Percentiles rank a stretch among this genome's conserved stretches.
phyloP scores from a whole-genome alignment of 768 basidiomycete species.

The Favolaschia claudopus region DNA sequence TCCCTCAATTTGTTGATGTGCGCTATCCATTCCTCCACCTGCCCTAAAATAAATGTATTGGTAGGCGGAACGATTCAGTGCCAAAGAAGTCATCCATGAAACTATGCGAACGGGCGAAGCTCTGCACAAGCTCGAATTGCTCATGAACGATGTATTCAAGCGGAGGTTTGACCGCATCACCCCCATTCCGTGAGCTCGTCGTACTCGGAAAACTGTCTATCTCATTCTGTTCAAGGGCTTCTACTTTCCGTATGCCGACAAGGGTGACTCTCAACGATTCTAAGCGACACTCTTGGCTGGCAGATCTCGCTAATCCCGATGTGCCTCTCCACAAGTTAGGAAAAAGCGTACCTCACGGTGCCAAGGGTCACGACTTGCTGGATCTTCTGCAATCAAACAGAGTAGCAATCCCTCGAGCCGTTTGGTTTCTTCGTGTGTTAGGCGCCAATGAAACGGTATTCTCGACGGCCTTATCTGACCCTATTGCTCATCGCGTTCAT shows the following conservation, averaged over 20 bases:
- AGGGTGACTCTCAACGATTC: slow-evolving; percentile 82
- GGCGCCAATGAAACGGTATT: slow-evolving; percentile 87
- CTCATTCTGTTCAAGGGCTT: slow-evolving; percentile 48
- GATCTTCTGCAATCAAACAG: slow-evolving; percentile 80
- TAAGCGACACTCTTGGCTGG: slow-evolving; percentile 84
- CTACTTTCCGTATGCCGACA: slow-evolving; percentile 82
- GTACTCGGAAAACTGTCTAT: background rate
- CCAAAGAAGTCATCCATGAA: slow-evolving; percentile 59
- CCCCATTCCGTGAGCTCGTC: slow-evolving; percentile 65
- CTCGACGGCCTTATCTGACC: background rate
- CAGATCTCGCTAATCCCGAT: slow-evolving; percentile 80
- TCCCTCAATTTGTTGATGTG: slow-evolving; percentile 65
- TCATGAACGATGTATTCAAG: slow-evolving; percentile 80
- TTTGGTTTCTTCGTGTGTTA: slow-evolving; percentile 88
- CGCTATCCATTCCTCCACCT: slow-evolving; percentile 28
- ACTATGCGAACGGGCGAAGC: slow-evolving; percentile 59
- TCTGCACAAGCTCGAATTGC: slow-evolving; percentile 68
- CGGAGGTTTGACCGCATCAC: slow-evolving; percentile 66
- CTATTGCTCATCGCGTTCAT: slow-evolving; percentile 1
- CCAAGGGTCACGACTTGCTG: slow-evolving; percentile 84
- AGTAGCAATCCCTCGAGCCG: slow-evolving; percentile 81
- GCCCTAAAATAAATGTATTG: background rate
- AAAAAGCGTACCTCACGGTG: slow-evolving; percentile 87
- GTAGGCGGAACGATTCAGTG: slow-evolving; percentile 72
- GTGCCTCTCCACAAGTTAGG: slow-evolving; percentile 84